Evolutionary conservation across 2,329 filamentous ascomycete genomes (phyloP).

Genomic region (Saccharata proteae): DNA sequence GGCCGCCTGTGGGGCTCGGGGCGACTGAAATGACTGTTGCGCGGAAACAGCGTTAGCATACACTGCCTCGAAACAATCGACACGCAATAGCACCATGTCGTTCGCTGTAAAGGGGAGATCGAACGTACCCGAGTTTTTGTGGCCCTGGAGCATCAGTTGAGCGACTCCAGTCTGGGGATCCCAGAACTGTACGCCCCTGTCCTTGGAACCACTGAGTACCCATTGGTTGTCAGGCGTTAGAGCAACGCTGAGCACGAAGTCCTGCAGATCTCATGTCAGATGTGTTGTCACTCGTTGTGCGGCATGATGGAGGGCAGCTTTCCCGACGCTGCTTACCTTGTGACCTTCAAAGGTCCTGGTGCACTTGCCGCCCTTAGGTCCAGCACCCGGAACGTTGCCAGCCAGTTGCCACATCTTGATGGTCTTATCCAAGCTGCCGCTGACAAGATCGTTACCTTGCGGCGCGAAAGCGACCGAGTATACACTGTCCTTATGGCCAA

Average conservation of each 20-base stretch:
- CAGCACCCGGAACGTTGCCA: slow-evolving; percentile 50
- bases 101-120: background rate
- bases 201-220: slow-evolving; percentile 96
- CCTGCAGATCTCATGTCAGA: no score
- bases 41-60: slow-evolving; percentile 7
- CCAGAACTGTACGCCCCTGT: slow-evolving; percentile 97
- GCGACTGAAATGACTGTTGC: slow-evolving; percentile 80
- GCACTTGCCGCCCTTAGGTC: slow-evolving; percentile 78
- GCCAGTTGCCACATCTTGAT: slow-evolving; percentile 99
- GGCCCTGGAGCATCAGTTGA: slow-evolving; percentile 95
- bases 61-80: background rate
- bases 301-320: background rate
- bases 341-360: slow-evolving; percentile 96
- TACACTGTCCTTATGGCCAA: slow-evolving; percentile 93
- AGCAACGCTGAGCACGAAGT: slow-evolving; percentile 93
- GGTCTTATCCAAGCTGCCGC: slow-evolving; percentile 89
- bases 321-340: slow-evolving; percentile 46
- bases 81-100: no score
- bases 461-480: slow-evolving; percentile 95
- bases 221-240: slow-evolving; percentile 87
- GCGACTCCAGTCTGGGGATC: slow-evolving; percentile 86
- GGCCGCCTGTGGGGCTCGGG: slow-evolving; percentile 73
- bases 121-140: slow-evolving; percentile 75
- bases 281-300: slow-evolving; percentile 6
- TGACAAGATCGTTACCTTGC: slow-evolving; percentile 83